These are phyloP conservation scores for Apiotrichum veenhuisii DNA, from an alignment of 1,284 basidiomycete species.

Conservation along the genomic window DNA sequence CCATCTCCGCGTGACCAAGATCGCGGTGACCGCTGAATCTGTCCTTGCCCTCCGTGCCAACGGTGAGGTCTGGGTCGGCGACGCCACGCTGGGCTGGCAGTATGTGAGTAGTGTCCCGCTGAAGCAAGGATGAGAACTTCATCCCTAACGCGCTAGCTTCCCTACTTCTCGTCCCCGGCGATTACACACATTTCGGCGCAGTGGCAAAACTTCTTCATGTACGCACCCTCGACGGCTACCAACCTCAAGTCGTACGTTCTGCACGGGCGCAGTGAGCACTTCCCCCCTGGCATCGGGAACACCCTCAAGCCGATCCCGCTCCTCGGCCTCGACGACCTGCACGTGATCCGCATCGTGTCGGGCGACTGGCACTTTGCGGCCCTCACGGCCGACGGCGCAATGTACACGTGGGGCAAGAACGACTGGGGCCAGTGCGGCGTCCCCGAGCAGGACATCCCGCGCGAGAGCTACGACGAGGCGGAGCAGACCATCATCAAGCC, in stretches of 20 bases:
- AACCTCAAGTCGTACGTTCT: conserved; percentile 24
- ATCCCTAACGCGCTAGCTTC: conserved; percentile 27
- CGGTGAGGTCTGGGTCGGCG: conserved; percentile 44
- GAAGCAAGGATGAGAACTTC: too few species aligned
- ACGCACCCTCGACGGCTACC: conserved; percentile 66
- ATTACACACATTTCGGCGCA: conserved; percentile 73
- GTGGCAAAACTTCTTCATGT: conserved; percentile 72
- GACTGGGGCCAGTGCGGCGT: conserved; percentile 75
- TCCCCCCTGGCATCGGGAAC: conserved; percentile 3
- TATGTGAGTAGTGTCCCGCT: conserved; percentile 58
- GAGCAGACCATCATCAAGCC: conserved; percentile 49
- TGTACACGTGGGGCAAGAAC: conserved; percentile 79
- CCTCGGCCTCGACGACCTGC: conserved; percentile 65
- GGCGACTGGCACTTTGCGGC: conserved; percentile 89
- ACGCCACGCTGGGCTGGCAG: not conserved
- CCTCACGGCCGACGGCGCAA: conserved; percentile 67
- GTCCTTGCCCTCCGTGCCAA: conserved; percentile 65
- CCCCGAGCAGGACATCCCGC: not conserved
- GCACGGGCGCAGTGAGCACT: conserved; percentile 36
- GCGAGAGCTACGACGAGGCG: not conserved
- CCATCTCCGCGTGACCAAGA: conserved; percentile 61
- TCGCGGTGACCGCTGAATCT: conserved; percentile 65
- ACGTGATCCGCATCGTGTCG: conserved; percentile 74
- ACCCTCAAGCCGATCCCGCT: conserved; percentile 57
- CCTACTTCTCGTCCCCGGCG: conserved; percentile 37